Conservation (phyloP, 495 filamentous ascomycete genomes). For the Hypoxylon fuscum region DNA sequence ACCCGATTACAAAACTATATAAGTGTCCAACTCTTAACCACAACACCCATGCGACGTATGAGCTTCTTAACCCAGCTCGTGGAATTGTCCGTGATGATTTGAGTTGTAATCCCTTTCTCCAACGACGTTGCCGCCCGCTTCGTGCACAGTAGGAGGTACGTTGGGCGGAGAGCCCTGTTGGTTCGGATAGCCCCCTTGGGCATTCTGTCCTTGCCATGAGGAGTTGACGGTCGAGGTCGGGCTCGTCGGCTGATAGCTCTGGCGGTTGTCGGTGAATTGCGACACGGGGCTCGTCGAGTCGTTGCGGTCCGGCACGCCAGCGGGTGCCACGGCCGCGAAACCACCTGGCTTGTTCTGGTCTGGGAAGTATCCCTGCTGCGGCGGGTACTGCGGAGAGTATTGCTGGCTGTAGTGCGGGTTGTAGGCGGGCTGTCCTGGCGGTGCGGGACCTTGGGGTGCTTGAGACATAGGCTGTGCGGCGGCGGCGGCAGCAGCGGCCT, state of each 20-base stretch:
- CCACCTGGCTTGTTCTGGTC: conserved; percentile 39
- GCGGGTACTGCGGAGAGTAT: conserved; percentile 26
- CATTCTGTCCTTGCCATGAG: conserved; percentile 33
- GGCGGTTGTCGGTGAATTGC: conserved; percentile 35
- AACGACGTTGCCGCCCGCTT: conserved; percentile 45
- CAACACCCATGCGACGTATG: no score
- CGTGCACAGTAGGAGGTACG: conserved; percentile 42
- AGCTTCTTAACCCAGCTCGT: conserved; percentile 35
- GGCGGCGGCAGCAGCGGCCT: conserved; percentile 10
- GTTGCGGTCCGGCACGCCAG: conserved; percentile 34
- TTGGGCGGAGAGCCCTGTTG: conserved; percentile 9
- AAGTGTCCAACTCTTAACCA: not conserved
- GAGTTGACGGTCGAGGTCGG: conserved; percentile 38
- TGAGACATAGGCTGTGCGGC: conserved; percentile 18
- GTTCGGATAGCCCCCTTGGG: conserved; percentile 11
- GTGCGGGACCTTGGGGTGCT: conserved; percentile 1
- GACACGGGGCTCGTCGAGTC: conserved; percentile 43
- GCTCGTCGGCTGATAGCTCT: conserved; percentile 39
- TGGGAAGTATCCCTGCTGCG: conserved; percentile 28
- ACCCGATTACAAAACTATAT: not conserved
- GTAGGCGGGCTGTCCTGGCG: conserved; percentile 4
- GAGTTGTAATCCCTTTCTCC: conserved; percentile 38
- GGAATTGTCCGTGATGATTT: conserved; percentile 44
- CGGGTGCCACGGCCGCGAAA: conserved; percentile 24
- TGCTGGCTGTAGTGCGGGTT: conserved; percentile 37